These are phyloP conservation scores for Ocimum tenuiflorum DNA, from an alignment of 257 asterid genomes.

Conservation along the genomic window DNA sequence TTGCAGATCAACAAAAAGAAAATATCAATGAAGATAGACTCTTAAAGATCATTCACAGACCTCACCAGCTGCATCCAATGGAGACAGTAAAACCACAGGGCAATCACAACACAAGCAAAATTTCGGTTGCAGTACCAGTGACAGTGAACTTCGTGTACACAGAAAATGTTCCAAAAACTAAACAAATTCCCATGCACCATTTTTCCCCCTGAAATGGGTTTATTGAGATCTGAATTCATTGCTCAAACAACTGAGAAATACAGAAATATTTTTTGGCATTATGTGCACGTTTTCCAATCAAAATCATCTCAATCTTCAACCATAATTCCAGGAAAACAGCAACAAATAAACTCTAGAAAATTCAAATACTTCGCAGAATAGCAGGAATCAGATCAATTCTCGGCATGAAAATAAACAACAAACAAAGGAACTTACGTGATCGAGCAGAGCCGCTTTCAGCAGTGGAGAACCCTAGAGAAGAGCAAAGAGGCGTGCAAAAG, in stretches of 20 bases:
- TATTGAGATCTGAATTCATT: constrained; percentile 39
- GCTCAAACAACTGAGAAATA: constrained; percentile 22
- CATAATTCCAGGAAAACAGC: neutral
- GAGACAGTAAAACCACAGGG: constrained; percentile 2
- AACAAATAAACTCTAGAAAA: neutral
- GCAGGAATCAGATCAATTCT: neutral
- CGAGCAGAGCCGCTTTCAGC: constrained; percentile 14
- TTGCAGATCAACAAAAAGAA: neutral
- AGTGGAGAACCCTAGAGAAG: constrained; percentile 21
- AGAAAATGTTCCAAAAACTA: neutral
- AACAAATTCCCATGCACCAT: neutral
- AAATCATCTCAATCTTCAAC: constrained; percentile 13
- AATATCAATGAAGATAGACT: neutral
- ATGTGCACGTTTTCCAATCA: constrained; percentile 18
- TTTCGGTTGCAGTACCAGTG: neutral
- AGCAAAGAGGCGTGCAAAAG: constrained; percentile 20
- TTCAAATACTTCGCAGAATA: constrained; percentile 1
- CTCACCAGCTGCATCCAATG: neutral
- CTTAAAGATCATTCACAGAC: neutral
- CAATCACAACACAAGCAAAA: neutral
- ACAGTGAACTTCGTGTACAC: neutral
- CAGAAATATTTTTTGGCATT: neutral
- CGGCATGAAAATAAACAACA: neutral
- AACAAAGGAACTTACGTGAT: constrained; percentile 16
- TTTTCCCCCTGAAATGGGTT: constrained; percentile 17